Percentiles rank a stretch among this genome's conserved stretches.
These are phyloP conservation scores for Fusarium pseudonygamai DNA, from an alignment of 2,329 filamentous ascomycete genomes.

Conservation along the genomic window DNA sequence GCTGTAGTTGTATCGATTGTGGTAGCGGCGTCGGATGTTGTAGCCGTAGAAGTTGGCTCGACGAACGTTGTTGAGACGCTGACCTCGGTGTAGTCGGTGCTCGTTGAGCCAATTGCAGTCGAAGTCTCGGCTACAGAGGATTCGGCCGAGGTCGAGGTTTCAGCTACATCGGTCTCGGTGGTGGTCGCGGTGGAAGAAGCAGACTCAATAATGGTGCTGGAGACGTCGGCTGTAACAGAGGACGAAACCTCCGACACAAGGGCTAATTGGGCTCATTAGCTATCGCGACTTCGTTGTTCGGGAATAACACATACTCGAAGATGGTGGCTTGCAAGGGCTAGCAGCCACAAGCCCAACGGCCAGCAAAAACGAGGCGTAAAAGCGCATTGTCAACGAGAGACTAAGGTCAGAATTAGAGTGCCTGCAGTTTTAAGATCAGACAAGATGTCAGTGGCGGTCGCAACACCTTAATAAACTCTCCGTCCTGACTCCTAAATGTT, in stretches of 20 bases:
- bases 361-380: background rate
- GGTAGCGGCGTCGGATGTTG: background rate
- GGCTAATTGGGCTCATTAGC: background rate
- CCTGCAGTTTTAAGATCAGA: background rate
- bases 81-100: background rate
- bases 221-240: fast-evolving
- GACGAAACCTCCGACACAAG: background rate
- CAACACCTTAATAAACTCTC: background rate
- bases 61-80: background rate
- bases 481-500: background rate
- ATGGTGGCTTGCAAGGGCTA: background rate
- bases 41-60: background rate
- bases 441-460: background rate
- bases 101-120: background rate
- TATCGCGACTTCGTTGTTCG: fast-evolving
- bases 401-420: background rate
- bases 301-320: background rate
- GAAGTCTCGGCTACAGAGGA: background rate
- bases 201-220: background rate
- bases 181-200: background rate
- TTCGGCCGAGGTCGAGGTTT: no score
- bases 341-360: background rate
- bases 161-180: background rate
- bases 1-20: background rate
- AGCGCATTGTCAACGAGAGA: background rate